Evolutionary conservation across 2,329 filamentous ascomycete genomes (phyloP).

Genomic region (Alternaria rosae): DNA sequence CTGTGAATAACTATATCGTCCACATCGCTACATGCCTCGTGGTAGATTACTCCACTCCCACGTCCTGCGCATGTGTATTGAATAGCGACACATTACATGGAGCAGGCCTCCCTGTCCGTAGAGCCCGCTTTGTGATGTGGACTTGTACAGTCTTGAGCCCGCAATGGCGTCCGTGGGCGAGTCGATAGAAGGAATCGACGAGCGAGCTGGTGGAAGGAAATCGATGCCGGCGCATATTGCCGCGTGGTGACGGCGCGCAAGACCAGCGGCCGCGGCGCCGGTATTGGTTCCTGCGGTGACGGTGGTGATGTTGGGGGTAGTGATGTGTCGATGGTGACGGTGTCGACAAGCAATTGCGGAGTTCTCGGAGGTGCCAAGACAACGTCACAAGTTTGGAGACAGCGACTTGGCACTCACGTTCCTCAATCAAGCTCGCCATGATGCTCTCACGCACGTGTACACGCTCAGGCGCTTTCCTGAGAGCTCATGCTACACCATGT

Average conservation of each 20-base stretch:
- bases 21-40: slow-evolving; percentile 61
- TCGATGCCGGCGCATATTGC: neutral
- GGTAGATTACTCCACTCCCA: slow-evolving; percentile 67
- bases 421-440: slow-evolving; percentile 15
- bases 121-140: no score
- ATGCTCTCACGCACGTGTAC: slow-evolving; percentile 29
- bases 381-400: slow-evolving; percentile 16
- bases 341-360: slow-evolving; percentile 19
- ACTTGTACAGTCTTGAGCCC: no score
- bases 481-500: slow-evolving; percentile 28
- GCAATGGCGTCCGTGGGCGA: no score
- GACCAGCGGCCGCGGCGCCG: neutral
- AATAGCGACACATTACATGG: no score
- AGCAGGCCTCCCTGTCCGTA: no score
- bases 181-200: no score
- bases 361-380: slow-evolving; percentile 36
- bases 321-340: no score
- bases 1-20: slow-evolving; percentile 60
- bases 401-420: neutral
- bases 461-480: slow-evolving; percentile 34
- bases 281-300: neutral
- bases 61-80: slow-evolving; percentile 64
- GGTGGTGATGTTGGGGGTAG: neutral
- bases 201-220: no score
- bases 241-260: neutral